phyloP scores from a whole-genome alignment of 1,139 yeast species.

The Pichia cactophila region DNA sequence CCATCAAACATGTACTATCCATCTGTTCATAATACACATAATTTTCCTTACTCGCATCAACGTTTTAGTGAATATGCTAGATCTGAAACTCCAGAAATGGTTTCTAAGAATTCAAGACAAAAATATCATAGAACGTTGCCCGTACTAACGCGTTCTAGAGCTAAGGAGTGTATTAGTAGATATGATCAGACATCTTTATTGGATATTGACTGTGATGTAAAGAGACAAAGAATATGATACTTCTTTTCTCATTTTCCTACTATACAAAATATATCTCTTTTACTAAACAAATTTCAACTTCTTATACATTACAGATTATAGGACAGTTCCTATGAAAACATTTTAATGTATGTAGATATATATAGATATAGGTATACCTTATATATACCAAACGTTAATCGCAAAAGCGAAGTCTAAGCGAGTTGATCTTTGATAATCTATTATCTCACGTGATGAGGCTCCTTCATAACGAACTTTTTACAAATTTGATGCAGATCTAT shows the following conservation, averaged over 20 bases:
- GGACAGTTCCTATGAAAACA: not conserved
- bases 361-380: not conserved
- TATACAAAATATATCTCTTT: not conserved
- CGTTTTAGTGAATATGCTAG: constrained; percentile 5
- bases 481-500: not conserved
- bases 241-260: not conserved
- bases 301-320: not conserved
- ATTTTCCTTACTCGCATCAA: constrained; percentile 1
- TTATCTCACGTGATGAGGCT: too few species aligned
- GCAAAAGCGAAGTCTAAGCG: not conserved
- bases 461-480: too few species aligned
- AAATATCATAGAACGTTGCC: constrained; percentile 14
- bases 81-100: constrained; percentile 9
- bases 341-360: too few species aligned
- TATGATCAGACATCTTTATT: not conserved
- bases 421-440: too few species aligned
- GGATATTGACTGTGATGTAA: not conserved
- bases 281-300: not conserved
- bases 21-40: not conserved
- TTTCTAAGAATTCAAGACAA: constrained; percentile 7
- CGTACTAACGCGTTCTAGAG: constrained; percentile 17
- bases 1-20: constrained; percentile 12
- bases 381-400: not conserved
- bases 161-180: constrained; percentile 7
- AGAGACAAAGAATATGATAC: constrained; percentile 2